Percentiles rank a stretch among this genome's conserved stretches.
Evolutionary conservation across 352 stramenopile genomes (phyloP).

Genomic region (Phytopythium litorale): DNA sequence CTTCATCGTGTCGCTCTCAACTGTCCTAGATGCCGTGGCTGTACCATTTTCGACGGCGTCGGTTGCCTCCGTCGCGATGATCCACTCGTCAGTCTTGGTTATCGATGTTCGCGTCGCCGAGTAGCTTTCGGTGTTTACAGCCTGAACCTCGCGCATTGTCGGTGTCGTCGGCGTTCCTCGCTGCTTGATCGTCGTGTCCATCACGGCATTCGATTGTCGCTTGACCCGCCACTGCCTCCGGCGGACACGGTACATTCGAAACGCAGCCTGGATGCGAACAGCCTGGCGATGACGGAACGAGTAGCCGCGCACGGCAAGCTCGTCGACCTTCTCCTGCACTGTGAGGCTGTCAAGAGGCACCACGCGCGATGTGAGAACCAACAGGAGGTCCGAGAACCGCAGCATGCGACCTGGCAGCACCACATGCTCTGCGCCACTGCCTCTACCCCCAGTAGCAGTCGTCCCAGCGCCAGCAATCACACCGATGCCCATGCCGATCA

Average conservation of each 20-base stretch:
- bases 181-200: neutral
- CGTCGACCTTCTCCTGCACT: slow-evolving; percentile 81
- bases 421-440: slow-evolving; percentile 1
- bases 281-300: slow-evolving; percentile 56
- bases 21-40: neutral
- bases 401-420: slow-evolving; percentile 61
- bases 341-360: slow-evolving; percentile 67
- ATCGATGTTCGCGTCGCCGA: neutral
- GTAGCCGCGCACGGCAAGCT: slow-evolving; percentile 68
- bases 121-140: neutral
- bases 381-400: slow-evolving; percentile 65
- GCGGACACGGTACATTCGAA: slow-evolving; percentile 54
- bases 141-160: neutral
- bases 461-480: slow-evolving; percentile 7
- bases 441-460: neutral
- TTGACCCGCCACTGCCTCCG: slow-evolving; percentile 10
- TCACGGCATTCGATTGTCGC: too few relatives aligned
- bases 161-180: neutral
- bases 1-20: neutral
- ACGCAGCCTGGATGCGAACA: slow-evolving; percentile 59
- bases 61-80: slow-evolving; percentile 4
- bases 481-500: slow-evolving; percentile 10
- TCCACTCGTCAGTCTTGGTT: neutral
- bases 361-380: slow-evolving; percentile 65
- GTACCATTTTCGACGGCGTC: neutral